Evolutionary conservation across 345 rosid genomes (phyloP), one percentile per base, ranked within the genome.

Genomic region (Corchorus olitorius): DNA sequence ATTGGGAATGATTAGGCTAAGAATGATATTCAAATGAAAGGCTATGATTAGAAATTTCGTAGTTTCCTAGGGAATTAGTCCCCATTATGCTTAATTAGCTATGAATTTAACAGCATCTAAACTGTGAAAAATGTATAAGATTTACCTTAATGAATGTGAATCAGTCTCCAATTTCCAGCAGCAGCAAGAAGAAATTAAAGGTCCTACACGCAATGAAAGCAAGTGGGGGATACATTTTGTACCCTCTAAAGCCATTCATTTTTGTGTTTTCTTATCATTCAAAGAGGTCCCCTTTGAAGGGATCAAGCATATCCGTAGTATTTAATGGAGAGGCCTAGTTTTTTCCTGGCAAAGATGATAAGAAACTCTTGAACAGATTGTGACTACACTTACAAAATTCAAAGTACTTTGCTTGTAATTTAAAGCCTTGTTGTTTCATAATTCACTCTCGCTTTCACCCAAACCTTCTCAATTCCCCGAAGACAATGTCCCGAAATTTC

Each of bases 171-270:
- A 16, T 39, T 13, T 64, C 27, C 20, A 8, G 41, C 59, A 50
- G 50, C 20, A 8, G 41, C 59, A 50, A 69, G 19, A 15, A 4
- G 6, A 4, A 3, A 27, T 27, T 27, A 27, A 69, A 49, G 73
- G 45, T 50, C 59, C 64, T 22, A 69, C 73, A 69, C 27, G 45
- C n/a, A 8, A 33, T 58, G 59, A 50, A 69, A 49, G 59, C 73
- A 49, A 69, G 54, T 66, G 50, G 71, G 71, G 13, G 54, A 45
- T 46, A n/a, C 54, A 10, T 46, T 45, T 0, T 20, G 54, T 46
- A 19, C 37, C 71, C 52, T 7, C 54, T 13, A 45, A 45, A 45
- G 53, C 53, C 53, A 66, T 20, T 37, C 20, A 49, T 69, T 69
- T 5, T 69, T 5, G n/a, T 49, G 73, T 69, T 49, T 69, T 33